A percentile compares a stretch with the other conserved stretches of the same genome.
These are phyloP conservation scores for Aspergillus fumigatus DNA, from an alignment of 2,329 filamentous ascomycete species.

Conservation along the genomic window DNA sequence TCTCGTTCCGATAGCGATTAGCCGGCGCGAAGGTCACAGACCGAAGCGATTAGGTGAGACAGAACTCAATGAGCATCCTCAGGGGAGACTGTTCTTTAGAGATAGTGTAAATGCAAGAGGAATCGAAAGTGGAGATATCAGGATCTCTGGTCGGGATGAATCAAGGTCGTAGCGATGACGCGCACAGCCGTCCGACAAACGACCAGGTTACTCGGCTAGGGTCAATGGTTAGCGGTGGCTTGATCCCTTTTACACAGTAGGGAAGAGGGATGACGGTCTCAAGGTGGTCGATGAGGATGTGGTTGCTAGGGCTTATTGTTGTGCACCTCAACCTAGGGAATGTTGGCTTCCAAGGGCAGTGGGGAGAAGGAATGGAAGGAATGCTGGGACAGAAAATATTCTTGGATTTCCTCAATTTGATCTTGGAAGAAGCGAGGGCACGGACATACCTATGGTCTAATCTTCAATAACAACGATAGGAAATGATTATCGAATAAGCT, in stretches of 20 bases:
- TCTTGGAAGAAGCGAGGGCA: background rate
- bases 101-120: background rate
- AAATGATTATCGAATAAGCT: background rate
- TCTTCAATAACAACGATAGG: background rate
- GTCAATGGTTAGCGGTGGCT: constrained; percentile 6
- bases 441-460: background rate
- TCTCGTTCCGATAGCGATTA: constrained; percentile 1
- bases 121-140: background rate
- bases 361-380: constrained; percentile 19
- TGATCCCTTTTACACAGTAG: constrained; percentile 8
- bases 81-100: background rate
- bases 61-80: constrained; percentile 27
- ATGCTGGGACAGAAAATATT: constrained; percentile 23
- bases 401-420: constrained; percentile 9
- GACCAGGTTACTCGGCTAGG: background rate
- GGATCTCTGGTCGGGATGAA: background rate
- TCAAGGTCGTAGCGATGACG: background rate
- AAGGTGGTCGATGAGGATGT: constrained; percentile 15
- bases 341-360: constrained; percentile 20
- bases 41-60: constrained; percentile 24
- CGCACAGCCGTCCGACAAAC: background rate
- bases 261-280: constrained; percentile 10
- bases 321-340: constrained; percentile 22
- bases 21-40: constrained; percentile 26
- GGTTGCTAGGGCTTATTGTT: constrained; percentile 11